phyloP scores from a whole-genome alignment of 352 stramenopile species.

The Albugo candida region DNA sequence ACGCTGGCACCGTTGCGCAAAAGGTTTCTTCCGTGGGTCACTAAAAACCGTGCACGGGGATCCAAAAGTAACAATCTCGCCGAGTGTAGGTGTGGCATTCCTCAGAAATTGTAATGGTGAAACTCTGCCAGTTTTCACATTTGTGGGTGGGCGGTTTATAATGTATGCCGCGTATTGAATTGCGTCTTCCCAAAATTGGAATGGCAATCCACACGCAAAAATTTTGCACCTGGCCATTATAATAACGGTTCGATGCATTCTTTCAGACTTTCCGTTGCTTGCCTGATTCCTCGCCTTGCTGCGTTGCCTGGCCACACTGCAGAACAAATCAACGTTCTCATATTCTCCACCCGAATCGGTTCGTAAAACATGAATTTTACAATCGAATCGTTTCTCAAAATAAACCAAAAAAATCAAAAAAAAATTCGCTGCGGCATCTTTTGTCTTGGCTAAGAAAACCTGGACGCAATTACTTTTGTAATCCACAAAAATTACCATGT shows the following conservation, averaged over 20 bases:
- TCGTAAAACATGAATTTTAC: neutral
- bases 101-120: neutral
- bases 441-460: neutral
- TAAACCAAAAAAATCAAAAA: neutral
- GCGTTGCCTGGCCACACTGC: neutral
- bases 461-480: neutral
- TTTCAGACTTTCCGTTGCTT: neutral
- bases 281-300: neutral
- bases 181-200: neutral
- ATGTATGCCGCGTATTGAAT: neutral
- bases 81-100: neutral
- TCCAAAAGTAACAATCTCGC: neutral
- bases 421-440: neutral
- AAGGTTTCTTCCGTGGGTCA: neutral
- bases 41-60: neutral
- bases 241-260: neutral
- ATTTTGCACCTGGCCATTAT: neutral
- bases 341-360: neutral
- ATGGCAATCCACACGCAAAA: neutral
- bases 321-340: neutral
- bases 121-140: neutral
- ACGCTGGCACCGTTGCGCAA: neutral
- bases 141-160: neutral
- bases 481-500: neutral
- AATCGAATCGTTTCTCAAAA: neutral